Percentiles rank a stretch among this genome's conserved stretches.
These are phyloP conservation scores for Ustilago vetiveriae DNA, from an alignment of 1,284 basidiomycete genomes.

Conservation along the genomic window DNA sequence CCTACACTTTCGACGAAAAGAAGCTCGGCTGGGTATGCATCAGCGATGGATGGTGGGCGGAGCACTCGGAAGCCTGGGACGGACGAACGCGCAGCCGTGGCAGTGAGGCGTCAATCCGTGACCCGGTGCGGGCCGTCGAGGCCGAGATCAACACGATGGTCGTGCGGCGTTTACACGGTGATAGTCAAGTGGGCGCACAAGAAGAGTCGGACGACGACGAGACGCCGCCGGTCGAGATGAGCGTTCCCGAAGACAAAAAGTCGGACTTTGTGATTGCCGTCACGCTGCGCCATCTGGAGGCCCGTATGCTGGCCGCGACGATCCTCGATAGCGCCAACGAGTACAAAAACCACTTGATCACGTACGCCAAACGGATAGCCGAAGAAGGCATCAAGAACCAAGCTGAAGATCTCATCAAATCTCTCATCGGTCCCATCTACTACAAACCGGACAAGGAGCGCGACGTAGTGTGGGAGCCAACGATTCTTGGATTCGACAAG, in stretches of 20 bases:
- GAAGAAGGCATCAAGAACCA: constrained; percentile 63
- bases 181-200: constrained; percentile 31
- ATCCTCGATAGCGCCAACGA: constrained; percentile 61
- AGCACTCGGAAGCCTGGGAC: constrained; percentile 60
- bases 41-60: constrained; percentile 55
- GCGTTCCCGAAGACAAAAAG: constrained; percentile 43
- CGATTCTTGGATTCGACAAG: constrained; percentile 41
- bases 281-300: constrained; percentile 62
- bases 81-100: constrained; percentile 47
- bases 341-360: constrained; percentile 52
- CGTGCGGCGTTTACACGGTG: constrained; percentile 38
- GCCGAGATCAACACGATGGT: constrained; percentile 58
- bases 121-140: constrained; percentile 59
- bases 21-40: constrained; percentile 56
- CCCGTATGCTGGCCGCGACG: constrained; percentile 56
- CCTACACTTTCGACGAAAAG: constrained; percentile 54
- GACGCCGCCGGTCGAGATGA: constrained; percentile 34
- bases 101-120: constrained; percentile 37
- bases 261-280: constrained; percentile 50
- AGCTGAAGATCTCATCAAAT: constrained; percentile 61
- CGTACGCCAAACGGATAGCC: constrained; percentile 56
- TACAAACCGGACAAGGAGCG: constrained; percentile 47
- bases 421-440: constrained; percentile 63
- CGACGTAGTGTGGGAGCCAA: constrained; percentile 38
- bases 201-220: constrained; percentile 38